phyloP scores from a whole-genome alignment of 352 stramenopile species.

The Globisporangium cederbergense region DNA sequence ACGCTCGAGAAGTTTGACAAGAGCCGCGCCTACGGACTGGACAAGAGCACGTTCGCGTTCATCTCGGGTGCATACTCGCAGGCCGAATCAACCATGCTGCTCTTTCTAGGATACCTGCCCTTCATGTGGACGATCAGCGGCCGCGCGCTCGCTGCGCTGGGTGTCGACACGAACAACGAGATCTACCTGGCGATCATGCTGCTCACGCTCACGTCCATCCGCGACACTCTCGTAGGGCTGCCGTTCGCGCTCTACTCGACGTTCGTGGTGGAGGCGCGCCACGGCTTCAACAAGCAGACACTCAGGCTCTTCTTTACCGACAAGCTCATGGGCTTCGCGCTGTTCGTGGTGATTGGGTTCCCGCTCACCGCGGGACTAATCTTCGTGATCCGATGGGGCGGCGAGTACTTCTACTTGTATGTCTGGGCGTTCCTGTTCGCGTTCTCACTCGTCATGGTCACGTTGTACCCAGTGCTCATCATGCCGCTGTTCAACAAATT shows the following conservation, averaged over 20 bases:
- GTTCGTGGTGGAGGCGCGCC: constrained; percentile 95
- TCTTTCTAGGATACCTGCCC: constrained; percentile 91
- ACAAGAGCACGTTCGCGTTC: constrained; percentile 96
- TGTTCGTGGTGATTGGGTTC: constrained; percentile 85
- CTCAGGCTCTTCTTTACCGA: constrained; percentile 92
- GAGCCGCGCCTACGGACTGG: constrained; percentile 92
- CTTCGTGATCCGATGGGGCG: constrained; percentile 69
- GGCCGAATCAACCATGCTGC: constrained; percentile 78
- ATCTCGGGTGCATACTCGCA: constrained; percentile 87
- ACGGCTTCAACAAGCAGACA: constrained; percentile 99
- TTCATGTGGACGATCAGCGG: constrained; percentile 92
- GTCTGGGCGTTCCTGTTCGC: constrained; percentile 94
- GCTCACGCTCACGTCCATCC: constrained; percentile 56
- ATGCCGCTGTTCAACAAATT: constrained; percentile 99
- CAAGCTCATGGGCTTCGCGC: constrained; percentile 90
- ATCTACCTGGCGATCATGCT: constrained; percentile 78
- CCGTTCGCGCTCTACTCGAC: constrained; percentile 91
- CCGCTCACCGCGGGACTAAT: constrained; percentile 63
- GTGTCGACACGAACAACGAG: constrained; percentile 72
- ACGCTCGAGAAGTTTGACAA: constrained; percentile 91
- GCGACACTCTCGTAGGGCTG: constrained; percentile 55
- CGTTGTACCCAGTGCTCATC: constrained; percentile 94
- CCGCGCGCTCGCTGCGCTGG: constrained; percentile 46
- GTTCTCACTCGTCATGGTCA: constrained; percentile 95
- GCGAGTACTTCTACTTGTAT: constrained; percentile 86